Conservation (phyloP, 176 grass and related monocot genomes). For the Phyllostachys edulis region DNA sequence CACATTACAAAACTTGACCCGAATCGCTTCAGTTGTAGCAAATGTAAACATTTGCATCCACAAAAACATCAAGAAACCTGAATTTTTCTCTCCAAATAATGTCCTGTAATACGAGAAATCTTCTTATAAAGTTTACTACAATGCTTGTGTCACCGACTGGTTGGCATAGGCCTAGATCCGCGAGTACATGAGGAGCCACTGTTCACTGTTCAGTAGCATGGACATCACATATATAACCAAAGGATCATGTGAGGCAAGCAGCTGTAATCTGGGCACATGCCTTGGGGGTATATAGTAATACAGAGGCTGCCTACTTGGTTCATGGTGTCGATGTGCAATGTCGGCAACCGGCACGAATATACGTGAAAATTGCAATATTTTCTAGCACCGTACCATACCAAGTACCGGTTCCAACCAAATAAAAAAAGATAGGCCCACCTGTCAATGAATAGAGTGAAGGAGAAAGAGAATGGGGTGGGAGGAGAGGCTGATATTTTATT, state of each 20-base stretch:
- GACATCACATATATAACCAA: neutral
- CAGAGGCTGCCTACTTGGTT: neutral
- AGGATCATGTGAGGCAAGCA: neutral
- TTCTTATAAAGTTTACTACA: neutral
- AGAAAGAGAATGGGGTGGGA: too few species aligned
- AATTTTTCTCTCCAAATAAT: neutral
- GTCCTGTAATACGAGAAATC: neutral
- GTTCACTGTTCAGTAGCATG: neutral
- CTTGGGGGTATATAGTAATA: neutral
- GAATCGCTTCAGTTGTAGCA: neutral
- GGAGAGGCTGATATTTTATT: too few species aligned
- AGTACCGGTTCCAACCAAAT: too few species aligned
- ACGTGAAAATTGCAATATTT: neutral
- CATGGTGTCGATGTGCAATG: neutral
- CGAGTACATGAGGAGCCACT: neutral
- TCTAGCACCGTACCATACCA: too few species aligned
- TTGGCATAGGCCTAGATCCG: neutral
- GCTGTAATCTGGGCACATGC: neutral
- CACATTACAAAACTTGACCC: neutral
- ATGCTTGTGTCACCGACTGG: neutral
- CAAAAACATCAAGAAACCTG: neutral
- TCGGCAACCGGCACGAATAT: neutral
- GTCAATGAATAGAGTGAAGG: too few species aligned
- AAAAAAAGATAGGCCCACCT: too few species aligned
- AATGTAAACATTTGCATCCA: neutral